Conservation (phyloP, 2,329 filamentous ascomycete genomes). For the Septoria petroselini region DNA sequence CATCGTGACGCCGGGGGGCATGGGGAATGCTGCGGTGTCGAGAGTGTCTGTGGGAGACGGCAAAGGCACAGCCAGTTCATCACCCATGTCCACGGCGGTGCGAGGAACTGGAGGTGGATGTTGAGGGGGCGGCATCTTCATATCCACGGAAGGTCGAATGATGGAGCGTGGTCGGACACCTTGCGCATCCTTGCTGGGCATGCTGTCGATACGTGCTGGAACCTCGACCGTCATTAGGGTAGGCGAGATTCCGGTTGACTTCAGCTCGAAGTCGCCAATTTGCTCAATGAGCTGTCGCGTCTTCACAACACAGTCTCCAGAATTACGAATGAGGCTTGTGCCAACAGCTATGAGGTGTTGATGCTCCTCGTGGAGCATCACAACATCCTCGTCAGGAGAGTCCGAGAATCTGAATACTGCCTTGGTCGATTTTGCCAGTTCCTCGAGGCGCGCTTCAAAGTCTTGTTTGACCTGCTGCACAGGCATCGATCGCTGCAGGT, state of each 20-base stretch:
- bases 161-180: slow-evolving; percentile 10
- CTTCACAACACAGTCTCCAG: slow-evolving; percentile 86
- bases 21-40: slow-evolving; percentile 10
- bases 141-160: slow-evolving; percentile 20
- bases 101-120: slow-evolving; percentile 13
- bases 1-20: slow-evolving; percentile 3
- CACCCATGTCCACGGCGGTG: background rate
- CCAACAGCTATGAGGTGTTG: slow-evolving; percentile 32
- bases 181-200: slow-evolving; percentile 8
- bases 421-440: slow-evolving; percentile 75
- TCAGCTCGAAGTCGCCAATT: slow-evolving; percentile 49
- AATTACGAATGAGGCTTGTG: slow-evolving; percentile 61
- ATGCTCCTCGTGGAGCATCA: slow-evolving; percentile 63
- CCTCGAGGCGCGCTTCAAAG: slow-evolving; percentile 76
- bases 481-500: slow-evolving; percentile 62
- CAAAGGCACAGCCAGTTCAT: background rate
- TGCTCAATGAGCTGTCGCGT: slow-evolving; percentile 81
- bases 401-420: slow-evolving; percentile 70
- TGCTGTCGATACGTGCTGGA: slow-evolving; percentile 16
- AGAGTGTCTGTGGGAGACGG: slow-evolving; percentile 15
- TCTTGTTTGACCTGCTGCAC: slow-evolving; percentile 67
- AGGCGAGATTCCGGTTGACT: slow-evolving; percentile 3
- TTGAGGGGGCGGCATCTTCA: slow-evolving; percentile 13
- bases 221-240: slow-evolving; percentile 8
- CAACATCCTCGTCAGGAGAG: slow-evolving; percentile 67